Conservation (phyloP, 305 asterid species). For the Withania somnifera region DNA sequence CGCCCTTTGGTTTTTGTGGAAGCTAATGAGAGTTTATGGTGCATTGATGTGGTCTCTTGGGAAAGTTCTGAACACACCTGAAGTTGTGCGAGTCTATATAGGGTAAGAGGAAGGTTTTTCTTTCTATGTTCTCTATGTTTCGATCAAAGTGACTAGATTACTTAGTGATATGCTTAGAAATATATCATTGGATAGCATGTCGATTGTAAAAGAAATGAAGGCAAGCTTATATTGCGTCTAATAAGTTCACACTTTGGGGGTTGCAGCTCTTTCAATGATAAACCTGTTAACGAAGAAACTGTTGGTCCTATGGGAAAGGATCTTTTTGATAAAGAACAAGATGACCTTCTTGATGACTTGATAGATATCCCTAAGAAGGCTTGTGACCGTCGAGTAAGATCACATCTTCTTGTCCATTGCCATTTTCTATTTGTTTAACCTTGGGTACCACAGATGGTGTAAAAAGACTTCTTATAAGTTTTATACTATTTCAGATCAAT, state of each 20-base stretch:
- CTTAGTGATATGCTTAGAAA: not conserved
- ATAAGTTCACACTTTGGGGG: not conserved
- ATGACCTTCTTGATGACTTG: constrained; percentile 68
- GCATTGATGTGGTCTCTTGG: constrained; percentile 99
- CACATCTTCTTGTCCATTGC: not conserved
- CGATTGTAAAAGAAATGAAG: not conserved
- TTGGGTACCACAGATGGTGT: not conserved
- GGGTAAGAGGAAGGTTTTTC: constrained; percentile 41
- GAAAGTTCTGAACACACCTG: constrained; percentile 83
- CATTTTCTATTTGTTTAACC: not conserved
- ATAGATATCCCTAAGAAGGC: constrained; percentile 89
- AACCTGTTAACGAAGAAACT: constrained; percentile 53
- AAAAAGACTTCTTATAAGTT: not conserved
- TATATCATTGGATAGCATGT: not conserved
- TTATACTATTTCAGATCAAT: constrained; percentile 40
- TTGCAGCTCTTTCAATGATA: constrained; percentile 73
- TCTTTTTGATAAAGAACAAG: constrained; percentile 87
- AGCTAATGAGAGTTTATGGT: constrained; percentile 96
- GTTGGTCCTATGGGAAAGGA: constrained; percentile 55
- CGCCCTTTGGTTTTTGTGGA: constrained; percentile 7
- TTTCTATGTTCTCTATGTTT: not conserved
- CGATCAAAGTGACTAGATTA: not conserved
- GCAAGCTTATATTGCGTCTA: not conserved
- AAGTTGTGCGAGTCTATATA: constrained; percentile 84
- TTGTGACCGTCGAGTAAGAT: constrained; percentile 76